Conservation (phyloP, 2,329 filamentous ascomycete species). For the Aureobasidium lini region DNA sequence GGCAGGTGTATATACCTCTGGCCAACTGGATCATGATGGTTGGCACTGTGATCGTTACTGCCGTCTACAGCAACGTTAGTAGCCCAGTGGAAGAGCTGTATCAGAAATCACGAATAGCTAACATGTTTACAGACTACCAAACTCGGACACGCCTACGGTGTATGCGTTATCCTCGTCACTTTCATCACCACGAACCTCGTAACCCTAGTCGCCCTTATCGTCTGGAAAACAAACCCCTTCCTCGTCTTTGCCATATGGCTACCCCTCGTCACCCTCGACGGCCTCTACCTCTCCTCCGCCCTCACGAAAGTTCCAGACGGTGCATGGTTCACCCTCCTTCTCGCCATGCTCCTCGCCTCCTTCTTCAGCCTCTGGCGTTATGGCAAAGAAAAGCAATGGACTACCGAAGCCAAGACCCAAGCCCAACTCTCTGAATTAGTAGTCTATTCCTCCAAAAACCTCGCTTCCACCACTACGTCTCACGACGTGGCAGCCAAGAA, state of each 20-base stretch:
- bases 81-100: not conserved
- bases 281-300: conserved; percentile 61
- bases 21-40: conserved; percentile 73
- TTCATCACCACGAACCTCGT: conserved; percentile 73
- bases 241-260: conserved; percentile 57
- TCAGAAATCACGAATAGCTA: conserved; percentile 18
- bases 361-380: conserved; percentile 71
- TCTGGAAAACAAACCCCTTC: conserved; percentile 58
- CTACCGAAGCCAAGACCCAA: conserved; percentile 57
- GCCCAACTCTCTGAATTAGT: conserved; percentile 44
- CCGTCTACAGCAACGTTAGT: conserved; percentile 61
- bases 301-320: conserved; percentile 67
- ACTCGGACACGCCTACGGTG: conserved; percentile 68
- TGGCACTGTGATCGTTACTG: conserved; percentile 66
- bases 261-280: conserved; percentile 59
- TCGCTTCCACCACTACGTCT: conserved; percentile 22
- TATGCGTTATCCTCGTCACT: conserved; percentile 73
- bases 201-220: conserved; percentile 61
- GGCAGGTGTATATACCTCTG: conserved; percentile 68
- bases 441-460: conserved; percentile 14
- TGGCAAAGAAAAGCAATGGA: conserved; percentile 72
- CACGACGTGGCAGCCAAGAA: not conserved
- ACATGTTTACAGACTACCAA: conserved; percentile 47
- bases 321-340: conserved; percentile 68
- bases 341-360: conserved; percentile 54